Percentiles rank a stretch among this genome's conserved stretches.
Evolutionary conservation across 305 asterid genomes (phyloP).

Genomic region (Fraxinus platypoda): DNA sequence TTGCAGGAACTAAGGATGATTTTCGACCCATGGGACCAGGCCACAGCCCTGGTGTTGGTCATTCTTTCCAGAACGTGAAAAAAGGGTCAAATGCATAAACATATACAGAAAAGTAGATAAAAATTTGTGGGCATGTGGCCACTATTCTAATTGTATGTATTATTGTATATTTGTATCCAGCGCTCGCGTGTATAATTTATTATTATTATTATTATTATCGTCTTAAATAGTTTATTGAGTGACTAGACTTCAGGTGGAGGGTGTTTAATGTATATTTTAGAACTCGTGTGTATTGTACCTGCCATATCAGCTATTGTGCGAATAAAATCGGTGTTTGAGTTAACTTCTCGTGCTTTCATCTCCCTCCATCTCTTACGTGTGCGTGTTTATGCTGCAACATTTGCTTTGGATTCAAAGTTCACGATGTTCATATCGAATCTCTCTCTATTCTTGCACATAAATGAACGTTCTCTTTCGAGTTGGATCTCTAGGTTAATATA

Average conservation of each 20-base stretch:
- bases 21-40: conserved; percentile 21
- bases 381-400: neutral
- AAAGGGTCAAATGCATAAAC: neutral
- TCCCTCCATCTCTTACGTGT: neutral
- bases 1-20: neutral
- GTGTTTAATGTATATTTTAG: neutral
- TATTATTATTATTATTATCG: too few species aligned
- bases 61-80: neutral
- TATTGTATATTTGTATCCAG: neutral
- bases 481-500: neutral
- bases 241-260: neutral
- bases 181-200: too few species aligned
- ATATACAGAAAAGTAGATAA: neutral
- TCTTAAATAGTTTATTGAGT: neutral
- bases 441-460: neutral
- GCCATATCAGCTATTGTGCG: neutral
- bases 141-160: neutral
- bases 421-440: neutral
- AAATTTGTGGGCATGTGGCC: neutral
- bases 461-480: neutral
- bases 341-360: neutral
- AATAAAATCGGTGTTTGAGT: neutral
- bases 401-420: neutral
- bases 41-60: conserved; percentile 27
- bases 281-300: neutral